Conservation (phyloP, 257 asterid species). For the Jaltomata sinuosa region DNA sequence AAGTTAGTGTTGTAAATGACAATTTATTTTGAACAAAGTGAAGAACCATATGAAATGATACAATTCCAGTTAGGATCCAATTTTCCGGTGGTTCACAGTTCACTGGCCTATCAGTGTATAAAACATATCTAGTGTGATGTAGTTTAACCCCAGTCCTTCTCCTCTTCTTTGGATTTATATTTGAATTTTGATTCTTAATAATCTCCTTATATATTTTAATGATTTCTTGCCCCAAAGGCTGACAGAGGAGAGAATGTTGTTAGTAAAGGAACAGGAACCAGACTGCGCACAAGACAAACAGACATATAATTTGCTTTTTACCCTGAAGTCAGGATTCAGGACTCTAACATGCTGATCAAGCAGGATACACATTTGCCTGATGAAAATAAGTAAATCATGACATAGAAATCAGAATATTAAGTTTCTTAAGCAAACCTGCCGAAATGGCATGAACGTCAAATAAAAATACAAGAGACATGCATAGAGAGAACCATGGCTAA, state of each 20-base stretch:
- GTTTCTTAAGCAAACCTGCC: neutral
- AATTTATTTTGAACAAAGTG: neutral
- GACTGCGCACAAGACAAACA: neutral
- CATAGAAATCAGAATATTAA: neutral
- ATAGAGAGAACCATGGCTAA: neutral
- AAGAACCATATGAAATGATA: neutral
- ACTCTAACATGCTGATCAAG: neutral
- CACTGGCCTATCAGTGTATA: neutral
- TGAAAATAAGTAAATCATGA: neutral
- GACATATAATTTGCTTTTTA: neutral
- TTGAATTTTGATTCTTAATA: neutral
- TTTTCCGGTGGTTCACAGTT: neutral
- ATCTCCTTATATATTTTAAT: neutral
- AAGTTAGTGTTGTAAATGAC: neutral
- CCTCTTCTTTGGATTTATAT: neutral
- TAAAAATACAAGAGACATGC: neutral
- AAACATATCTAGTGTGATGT: neutral
- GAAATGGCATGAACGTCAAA: neutral
- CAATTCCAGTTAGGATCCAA: neutral
- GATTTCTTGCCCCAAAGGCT: neutral
- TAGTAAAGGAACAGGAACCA: neutral
- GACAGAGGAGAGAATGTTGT: neutral
- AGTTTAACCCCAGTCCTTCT: neutral
- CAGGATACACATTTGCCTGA: neutral
- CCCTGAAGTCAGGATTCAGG: neutral